Conservation (phyloP, 2,329 filamentous ascomycete genomes). For the Blumeria hordei region DNA sequence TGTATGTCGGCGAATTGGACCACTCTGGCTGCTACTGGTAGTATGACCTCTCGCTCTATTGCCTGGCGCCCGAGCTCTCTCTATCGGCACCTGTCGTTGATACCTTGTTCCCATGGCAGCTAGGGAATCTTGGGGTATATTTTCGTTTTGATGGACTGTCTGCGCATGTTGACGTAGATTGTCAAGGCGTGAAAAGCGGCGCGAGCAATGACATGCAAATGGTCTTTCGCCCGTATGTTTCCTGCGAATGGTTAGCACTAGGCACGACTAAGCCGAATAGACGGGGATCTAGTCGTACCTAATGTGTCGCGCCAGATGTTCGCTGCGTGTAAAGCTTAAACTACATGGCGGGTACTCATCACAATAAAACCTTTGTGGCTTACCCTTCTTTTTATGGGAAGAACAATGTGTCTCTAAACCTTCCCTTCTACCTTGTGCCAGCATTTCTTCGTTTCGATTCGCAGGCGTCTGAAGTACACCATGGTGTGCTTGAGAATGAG, state of each 20-base stretch:
- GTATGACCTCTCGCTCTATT: constrained; percentile 56
- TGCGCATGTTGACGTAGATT: constrained; percentile 93
- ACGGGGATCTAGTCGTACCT: constrained; percentile 26
- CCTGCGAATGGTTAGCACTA: constrained; percentile 21
- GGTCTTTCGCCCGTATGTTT: constrained; percentile 96
- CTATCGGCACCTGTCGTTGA: constrained; percentile 74
- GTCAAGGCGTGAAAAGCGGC: constrained; percentile 80
- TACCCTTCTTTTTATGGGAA: constrained; percentile 58
- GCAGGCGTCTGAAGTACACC: too few relatives aligned
- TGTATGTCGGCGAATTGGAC: constrained; percentile 54
- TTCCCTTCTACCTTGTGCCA: too few relatives aligned
- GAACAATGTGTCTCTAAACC: too few relatives aligned
- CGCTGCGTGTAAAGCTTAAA: constrained; percentile 83
- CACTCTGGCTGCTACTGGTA: constrained; percentile 47
- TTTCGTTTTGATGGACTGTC: constrained; percentile 92
- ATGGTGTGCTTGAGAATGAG: too few relatives aligned
- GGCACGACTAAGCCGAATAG: constrained; percentile 3
- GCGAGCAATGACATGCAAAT: constrained; percentile 85
- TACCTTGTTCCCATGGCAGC: constrained; percentile 82
- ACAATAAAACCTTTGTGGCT: constrained; percentile 88
- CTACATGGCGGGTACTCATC: constrained; percentile 86
- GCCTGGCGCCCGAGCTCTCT: constrained; percentile 52
- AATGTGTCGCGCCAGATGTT: constrained; percentile 86
- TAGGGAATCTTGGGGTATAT: constrained; percentile 81
- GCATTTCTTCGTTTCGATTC: too few relatives aligned